A percentile compares a stretch with the other conserved stretches of the same genome.
phyloP scores from a whole-genome alignment of 2,329 filamentous ascomycete genomes.

The Trichophyton verrucosum region DNA sequence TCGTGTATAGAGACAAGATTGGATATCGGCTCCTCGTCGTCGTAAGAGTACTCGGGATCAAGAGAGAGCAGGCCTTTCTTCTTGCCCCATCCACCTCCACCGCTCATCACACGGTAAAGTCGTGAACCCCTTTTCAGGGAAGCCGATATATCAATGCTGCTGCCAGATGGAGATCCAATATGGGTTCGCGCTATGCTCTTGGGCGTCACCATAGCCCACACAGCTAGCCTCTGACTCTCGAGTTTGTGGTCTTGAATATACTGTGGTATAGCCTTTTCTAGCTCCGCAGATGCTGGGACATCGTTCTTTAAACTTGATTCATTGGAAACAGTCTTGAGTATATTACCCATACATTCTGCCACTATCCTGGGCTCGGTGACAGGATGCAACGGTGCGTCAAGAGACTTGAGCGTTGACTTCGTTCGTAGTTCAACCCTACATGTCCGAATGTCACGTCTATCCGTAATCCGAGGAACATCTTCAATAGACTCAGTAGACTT shows the following conservation, averaged over 20 bases:
- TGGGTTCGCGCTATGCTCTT: conserved; percentile 10
- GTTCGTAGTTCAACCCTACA: conserved; percentile 20
- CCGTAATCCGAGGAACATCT: conserved; percentile 16
- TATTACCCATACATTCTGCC: conserved; percentile 33
- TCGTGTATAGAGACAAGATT: conserved; percentile 16
- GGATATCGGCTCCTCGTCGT: conserved; percentile 10
- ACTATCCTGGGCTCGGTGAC: conserved; percentile 28
- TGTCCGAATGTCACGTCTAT: conserved; percentile 21
- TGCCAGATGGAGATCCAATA: not conserved
- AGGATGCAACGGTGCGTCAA: conserved; percentile 25
- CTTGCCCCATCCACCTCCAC: conserved; percentile 36
- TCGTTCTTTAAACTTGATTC: conserved; percentile 19
- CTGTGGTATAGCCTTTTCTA: conserved; percentile 30
- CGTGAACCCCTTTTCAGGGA: conserved; percentile 25
- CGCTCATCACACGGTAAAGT: conserved; percentile 32
- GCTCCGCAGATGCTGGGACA: conserved; percentile 28
- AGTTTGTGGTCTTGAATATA: conserved; percentile 29
- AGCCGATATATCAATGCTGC: conserved; percentile 16
- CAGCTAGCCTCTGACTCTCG: conserved; percentile 27
- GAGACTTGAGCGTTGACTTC: conserved; percentile 12
- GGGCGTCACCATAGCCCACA: conserved; percentile 29
- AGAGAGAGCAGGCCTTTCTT: conserved; percentile 33
- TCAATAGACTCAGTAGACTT: not conserved
- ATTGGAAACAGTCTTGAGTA: conserved; percentile 30
- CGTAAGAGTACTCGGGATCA: conserved; percentile 26